Conservation (phyloP, 805 yeast species). For the Candida alai region DNA sequence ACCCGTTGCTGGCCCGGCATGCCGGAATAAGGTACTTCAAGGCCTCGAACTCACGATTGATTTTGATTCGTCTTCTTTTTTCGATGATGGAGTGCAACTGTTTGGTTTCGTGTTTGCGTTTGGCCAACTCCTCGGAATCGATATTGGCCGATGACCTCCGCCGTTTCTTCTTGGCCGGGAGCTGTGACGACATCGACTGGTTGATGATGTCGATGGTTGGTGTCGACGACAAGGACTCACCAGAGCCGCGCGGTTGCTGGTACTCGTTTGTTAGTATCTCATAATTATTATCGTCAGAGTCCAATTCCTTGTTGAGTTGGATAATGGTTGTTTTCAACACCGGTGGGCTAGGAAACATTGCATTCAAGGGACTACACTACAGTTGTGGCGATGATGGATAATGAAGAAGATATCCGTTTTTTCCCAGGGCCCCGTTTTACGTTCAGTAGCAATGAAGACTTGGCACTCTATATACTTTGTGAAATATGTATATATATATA, state of each 20-base stretch:
- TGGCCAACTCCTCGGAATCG: conserved; percentile 38
- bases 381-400: no score
- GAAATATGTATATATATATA: no score
- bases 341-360: conserved; percentile 41
- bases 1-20: conserved; percentile 40
- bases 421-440: no score
- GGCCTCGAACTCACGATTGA: conserved; percentile 81
- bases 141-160: conserved; percentile 36
- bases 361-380: no score
- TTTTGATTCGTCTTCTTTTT: conserved; percentile 70
- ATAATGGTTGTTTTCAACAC: conserved; percentile 42
- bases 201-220: neutral
- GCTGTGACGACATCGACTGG: no score
- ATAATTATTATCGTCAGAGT: conserved; percentile 38
- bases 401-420: no score
- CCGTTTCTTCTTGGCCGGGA: conserved; percentile 35
- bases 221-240: conserved; percentile 2
- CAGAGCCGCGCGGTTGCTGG: conserved; percentile 1
- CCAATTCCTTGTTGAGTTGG: conserved; percentile 41
- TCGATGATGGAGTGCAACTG: conserved; percentile 72
- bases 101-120: conserved; percentile 40
- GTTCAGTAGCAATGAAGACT: no score
- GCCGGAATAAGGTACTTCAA: conserved; percentile 76
- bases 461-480: no score
- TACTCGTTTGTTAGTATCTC: conserved; percentile 42